Percentiles rank a stretch among this genome's conserved stretches.
Evolutionary conservation across 441 rosid genomes (phyloP).

Genomic region (Geranium incanum): DNA sequence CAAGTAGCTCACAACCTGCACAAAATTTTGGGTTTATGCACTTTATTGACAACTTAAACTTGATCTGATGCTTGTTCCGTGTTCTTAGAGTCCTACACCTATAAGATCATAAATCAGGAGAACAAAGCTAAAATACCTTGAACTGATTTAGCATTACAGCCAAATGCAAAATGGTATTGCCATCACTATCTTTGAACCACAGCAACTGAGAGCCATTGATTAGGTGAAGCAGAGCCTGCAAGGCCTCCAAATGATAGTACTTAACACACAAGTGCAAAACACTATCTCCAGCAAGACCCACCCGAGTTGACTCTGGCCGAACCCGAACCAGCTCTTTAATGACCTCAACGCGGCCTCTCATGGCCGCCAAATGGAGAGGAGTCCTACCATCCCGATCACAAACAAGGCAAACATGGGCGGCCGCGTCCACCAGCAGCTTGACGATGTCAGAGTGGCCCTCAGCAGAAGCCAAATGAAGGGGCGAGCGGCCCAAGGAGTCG

Average conservation of each 20-base stretch:
- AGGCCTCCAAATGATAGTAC: not conserved
- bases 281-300: not conserved
- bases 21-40: not conserved
- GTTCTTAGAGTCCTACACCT: too few species aligned
- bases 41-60: too few species aligned
- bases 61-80: too few species aligned
- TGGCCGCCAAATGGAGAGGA: conserved; percentile 8
- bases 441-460: not conserved
- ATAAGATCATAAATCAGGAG: too few species aligned
- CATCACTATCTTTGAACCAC: not conserved
- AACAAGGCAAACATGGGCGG: not conserved
- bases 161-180: conserved; percentile 6
- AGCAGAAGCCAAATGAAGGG: not conserved
- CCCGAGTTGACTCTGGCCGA: not conserved
- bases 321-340: not conserved
- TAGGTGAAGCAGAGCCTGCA: not conserved
- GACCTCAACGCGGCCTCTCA: conserved; percentile 1
- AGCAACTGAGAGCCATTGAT: not conserved
- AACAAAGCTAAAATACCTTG: not conserved
- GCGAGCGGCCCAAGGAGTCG: conserved; percentile 1
- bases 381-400: not conserved
- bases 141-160: not conserved
- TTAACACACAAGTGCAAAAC: conserved; percentile 6
- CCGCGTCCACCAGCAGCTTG: not conserved
- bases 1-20: not conserved